Evolutionary conservation across 768 basidiomycete species (phyloP), one percentile per base, ranked within the genome.

Genomic region (Dioszegia aurantiaca): DNA sequence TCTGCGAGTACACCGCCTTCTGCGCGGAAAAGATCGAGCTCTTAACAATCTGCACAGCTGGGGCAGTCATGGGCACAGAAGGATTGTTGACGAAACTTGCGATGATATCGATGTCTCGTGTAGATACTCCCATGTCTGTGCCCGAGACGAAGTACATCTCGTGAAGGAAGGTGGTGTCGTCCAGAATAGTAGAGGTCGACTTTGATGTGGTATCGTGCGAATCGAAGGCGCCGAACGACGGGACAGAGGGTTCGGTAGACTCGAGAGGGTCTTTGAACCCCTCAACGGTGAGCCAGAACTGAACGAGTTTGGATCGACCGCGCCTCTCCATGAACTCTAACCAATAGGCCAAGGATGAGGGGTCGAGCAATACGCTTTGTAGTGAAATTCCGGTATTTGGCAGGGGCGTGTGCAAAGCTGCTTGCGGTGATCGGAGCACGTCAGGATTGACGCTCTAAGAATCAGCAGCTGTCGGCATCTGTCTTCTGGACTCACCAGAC

Each of bases 281-380:
- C 78, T 99, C 92, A 2, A 97, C 89, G 0, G 91, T 90, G 1
- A 98, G 80, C 94, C 94, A 98, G 77, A 97, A 99, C 63, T 98
- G 94, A 2, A 95, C 90, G 10, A 90, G 84, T 12, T 89, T 70
- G 12, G 92, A 88, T 28, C 87, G 84, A 59, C 85, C 82, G 8
- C 88, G 84, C 14, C 95, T 84, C 65, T 98, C 95, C 90, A 97
- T 93, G 68, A 90, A 95, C 79, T 99, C 95, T 86, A 97, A 92
- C 78, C 94, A 89, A 74, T 95, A 94, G 1, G 89, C 90, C 2
- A 98, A 82, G 0, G 91, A 90, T 36, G 85, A 87, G 0, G 94
- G 93, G 65, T 90, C 92, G 23, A 86, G 80, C 2, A 99, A 83
- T 49, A 98, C 82, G 52, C 55, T 45, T 26, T 62, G 58, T 41